Evolutionary conservation across 2,329 filamentous ascomycete species (phyloP).

Genomic region (Drechmeria coniospora): DNA sequence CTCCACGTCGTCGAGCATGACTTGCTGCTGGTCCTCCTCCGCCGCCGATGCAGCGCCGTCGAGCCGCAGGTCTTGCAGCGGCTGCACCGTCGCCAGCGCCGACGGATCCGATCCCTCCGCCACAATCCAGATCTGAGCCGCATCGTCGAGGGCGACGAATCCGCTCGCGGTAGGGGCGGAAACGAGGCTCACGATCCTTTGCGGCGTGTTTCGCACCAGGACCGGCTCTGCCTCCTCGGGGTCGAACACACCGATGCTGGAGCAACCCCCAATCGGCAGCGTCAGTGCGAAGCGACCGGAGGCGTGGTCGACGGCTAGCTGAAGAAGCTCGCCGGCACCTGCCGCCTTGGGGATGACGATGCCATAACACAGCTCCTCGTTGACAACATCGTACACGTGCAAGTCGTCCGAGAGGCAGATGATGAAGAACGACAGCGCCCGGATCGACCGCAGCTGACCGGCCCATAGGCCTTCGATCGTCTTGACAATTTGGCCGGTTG

Average conservation of each 20-base stretch:
- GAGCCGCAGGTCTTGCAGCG: slow-evolving; percentile 37
- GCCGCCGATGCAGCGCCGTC: slow-evolving; percentile 20
- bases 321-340: slow-evolving; percentile 32
- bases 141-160: slow-evolving; percentile 62
- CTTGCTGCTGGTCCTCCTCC: slow-evolving; percentile 11
- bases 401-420: slow-evolving; percentile 61
- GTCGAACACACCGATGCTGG: slow-evolving; percentile 52
- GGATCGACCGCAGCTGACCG: slow-evolving; percentile 49
- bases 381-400: slow-evolving; percentile 70
- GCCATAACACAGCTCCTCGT: slow-evolving; percentile 56
- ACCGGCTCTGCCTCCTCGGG: slow-evolving; percentile 43
- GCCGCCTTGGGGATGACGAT: slow-evolving; percentile 35
- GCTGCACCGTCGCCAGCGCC: slow-evolving; percentile 35
- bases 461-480: slow-evolving; percentile 53
- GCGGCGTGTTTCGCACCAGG: slow-evolving; percentile 38
- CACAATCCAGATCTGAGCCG: slow-evolving; percentile 53
- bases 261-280: slow-evolving; percentile 29
- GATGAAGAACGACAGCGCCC: slow-evolving; percentile 57
- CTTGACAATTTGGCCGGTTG: slow-evolving; percentile 49
- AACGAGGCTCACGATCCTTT: slow-evolving; percentile 50
- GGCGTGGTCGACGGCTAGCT: slow-evolving; percentile 55
- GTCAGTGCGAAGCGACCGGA: slow-evolving; percentile 53
- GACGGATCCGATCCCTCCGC: slow-evolving; percentile 42
- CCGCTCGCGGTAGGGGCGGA: slow-evolving; percentile 49
- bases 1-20: slow-evolving; percentile 20